phyloP scores from a whole-genome alignment of 2,329 filamentous ascomycete genomes.

The Rutstroemia sp. region DNA sequence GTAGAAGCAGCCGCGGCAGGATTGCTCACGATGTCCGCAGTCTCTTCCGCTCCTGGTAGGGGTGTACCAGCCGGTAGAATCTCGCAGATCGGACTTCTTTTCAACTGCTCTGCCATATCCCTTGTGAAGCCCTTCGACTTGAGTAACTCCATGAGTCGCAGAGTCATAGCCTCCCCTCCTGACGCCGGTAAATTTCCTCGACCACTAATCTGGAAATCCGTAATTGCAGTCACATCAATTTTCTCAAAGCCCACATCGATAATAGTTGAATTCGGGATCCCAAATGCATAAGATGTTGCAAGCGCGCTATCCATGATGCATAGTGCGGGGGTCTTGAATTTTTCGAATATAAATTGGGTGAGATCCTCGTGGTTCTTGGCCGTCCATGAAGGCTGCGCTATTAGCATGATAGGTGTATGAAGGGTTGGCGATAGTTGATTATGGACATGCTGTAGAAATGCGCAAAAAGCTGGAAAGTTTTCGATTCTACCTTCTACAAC shows the following conservation, averaged over 20 bases:
- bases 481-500: conserved; percentile 66
- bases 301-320: conserved; percentile 84
- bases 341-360: conserved; percentile 93
- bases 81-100: conserved; percentile 59
- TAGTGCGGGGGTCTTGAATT: conserved; percentile 89
- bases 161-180: conserved; percentile 83
- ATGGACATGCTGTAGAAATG: conserved; percentile 87
- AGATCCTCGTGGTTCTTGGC: conserved; percentile 79
- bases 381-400: conserved; percentile 86
- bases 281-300: conserved; percentile 78
- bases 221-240: conserved; percentile 85
- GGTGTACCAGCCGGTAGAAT: conserved; percentile 50
- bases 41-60: conserved; percentile 38
- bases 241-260: conserved; percentile 90
- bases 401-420: conserved; percentile 87
- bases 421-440: conserved; percentile 82
- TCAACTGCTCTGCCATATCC: conserved; percentile 65
- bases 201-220: conserved; percentile 69
- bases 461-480: conserved; percentile 89
- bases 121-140: conserved; percentile 49
- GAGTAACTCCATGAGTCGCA: conserved; percentile 61
- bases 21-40: conserved; percentile 32
- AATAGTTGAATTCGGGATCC: conserved; percentile 69
- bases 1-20: conserved; percentile 28
- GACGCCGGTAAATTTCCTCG: conserved; percentile 55